Evolutionary conservation across 2,329 filamentous ascomycete genomes (phyloP), one percentile per base, ranked within the genome.

Genomic region (Cladosporium austrohemisphaericum): DNA sequence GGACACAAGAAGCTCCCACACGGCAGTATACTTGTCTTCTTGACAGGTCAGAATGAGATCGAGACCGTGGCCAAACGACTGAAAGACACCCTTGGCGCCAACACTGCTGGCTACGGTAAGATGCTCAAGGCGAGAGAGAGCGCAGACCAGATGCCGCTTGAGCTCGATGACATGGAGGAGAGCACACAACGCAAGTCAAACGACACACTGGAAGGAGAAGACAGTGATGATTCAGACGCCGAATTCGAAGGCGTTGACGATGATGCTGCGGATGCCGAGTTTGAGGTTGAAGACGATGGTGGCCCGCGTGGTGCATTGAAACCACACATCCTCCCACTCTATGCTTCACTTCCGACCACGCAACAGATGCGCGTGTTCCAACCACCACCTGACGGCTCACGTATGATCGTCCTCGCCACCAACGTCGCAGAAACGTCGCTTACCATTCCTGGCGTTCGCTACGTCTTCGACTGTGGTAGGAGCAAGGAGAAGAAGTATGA

Each of bases 391-490:
- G 86, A 91, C 49, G 87, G 86, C 13, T 86, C 86, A 7, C 83
- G 93, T 7, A 78, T 93, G 19, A 87, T 98, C 44, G 86, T 98
- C 3, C 72, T 98, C 32, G 90, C 93, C 0, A 98, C 93, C 35
- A 98, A 98, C 68, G 89, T 98, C 36, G 93, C 93, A 0, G 93
- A 98, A 69, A 98, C 93, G 0, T 94, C 88, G 79, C 77, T 98
- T 65, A 98, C 93, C 1, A 98, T 98, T 50, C 92, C 93, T 0
- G 91, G 90, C 1, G 91, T 95, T 53, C 83, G 88, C 52, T 98
- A 96, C 63, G 93, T 98, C 7, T 96, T 98, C 55, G 92, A 97
- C 67, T 91, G 88, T 57, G 93, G 93, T 26, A 79, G 94, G 41
- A 86, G 88, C 28, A 98, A 98, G 68, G 91, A 96, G 67, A 85